Conservation (phyloP, 495 filamentous ascomycete genomes). For the Aspergillus cavernicola region DNA sequence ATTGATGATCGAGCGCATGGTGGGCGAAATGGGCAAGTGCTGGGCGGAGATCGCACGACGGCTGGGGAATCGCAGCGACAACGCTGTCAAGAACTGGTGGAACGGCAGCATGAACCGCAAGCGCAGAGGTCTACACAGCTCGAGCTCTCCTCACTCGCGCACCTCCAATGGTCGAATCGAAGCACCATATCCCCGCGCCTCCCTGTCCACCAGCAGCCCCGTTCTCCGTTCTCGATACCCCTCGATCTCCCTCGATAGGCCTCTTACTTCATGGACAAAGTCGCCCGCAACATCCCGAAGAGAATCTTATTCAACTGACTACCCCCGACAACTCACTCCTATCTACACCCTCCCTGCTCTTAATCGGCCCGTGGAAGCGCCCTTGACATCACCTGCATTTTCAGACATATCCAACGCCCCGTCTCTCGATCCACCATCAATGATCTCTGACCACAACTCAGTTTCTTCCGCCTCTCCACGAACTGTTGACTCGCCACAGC, state of each 20-base stretch:
- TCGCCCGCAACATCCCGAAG: slow-evolving; percentile 26
- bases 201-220: slow-evolving; percentile 27
- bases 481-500: slow-evolving; percentile 40
- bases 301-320: slow-evolving; percentile 27
- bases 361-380: slow-evolving; percentile 52
- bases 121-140: slow-evolving; percentile 43
- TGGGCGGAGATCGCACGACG: slow-evolving; percentile 94
- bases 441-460: slow-evolving; percentile 68
- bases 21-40: slow-evolving; percentile 76
- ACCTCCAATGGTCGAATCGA: slow-evolving; percentile 41
- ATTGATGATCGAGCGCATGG: slow-evolving; percentile 72
- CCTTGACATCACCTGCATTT: slow-evolving; percentile 67
- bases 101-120: slow-evolving; percentile 90
- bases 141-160: slow-evolving; percentile 29
- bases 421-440: slow-evolving; percentile 63
- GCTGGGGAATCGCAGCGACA: slow-evolving; percentile 88
- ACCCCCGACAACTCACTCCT: slow-evolving; percentile 40
- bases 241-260: slow-evolving; percentile 21
- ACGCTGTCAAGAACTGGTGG: slow-evolving; percentile 99
- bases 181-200: slow-evolving; percentile 39
- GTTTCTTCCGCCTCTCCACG: slow-evolving; percentile 55
- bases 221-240: slow-evolving; percentile 30
- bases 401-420: slow-evolving; percentile 57
- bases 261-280: slow-evolving; percentile 32
- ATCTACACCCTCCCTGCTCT: slow-evolving; percentile 43